Evolutionary conservation across 208 protist genomes (phyloP).

Genomic region (Trypanosoma lewisi): DNA sequence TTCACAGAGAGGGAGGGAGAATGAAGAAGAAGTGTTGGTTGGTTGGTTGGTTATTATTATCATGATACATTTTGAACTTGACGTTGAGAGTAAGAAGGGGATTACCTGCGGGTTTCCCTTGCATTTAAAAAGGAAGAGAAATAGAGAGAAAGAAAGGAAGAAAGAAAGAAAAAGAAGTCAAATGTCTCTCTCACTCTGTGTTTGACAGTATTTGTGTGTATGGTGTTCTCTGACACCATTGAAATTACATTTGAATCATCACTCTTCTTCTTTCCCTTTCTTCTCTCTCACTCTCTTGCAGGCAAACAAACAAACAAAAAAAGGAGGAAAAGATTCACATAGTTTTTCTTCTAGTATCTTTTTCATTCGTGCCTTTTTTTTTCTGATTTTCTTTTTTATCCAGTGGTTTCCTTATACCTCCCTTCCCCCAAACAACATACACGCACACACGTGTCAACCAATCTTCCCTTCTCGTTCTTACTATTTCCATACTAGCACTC

Average conservation of each 20-base stretch:
- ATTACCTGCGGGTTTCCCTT: neutral
- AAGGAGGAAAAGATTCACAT: neutral
- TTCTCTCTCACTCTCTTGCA: neutral
- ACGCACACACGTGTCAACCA: no score
- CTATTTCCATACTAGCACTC: no score
- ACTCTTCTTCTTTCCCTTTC: slow-evolving; percentile 6
- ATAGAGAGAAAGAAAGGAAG: neutral
- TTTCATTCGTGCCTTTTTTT: neutral
- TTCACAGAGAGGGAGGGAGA: slow-evolving; percentile 2
- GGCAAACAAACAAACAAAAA: neutral
- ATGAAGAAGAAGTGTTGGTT: neutral
- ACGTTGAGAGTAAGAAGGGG: neutral
- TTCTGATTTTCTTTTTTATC: neutral
- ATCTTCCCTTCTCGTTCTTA: no score
- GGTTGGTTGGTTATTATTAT: neutral
- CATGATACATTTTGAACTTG: no score
- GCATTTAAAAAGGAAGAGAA: neutral
- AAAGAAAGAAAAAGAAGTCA: slow-evolving; percentile 3
- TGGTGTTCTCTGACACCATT: slow-evolving; percentile 1
- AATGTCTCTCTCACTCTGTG: no score
- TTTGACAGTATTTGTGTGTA: neutral
- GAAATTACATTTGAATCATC: neutral
- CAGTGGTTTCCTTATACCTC: no score
- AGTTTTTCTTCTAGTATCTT: slow-evolving; percentile 1
- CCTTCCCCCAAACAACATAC: no score